Conservation (phyloP, 2,329 filamentous ascomycete species). For the Colletotrichum incanum region DNA sequence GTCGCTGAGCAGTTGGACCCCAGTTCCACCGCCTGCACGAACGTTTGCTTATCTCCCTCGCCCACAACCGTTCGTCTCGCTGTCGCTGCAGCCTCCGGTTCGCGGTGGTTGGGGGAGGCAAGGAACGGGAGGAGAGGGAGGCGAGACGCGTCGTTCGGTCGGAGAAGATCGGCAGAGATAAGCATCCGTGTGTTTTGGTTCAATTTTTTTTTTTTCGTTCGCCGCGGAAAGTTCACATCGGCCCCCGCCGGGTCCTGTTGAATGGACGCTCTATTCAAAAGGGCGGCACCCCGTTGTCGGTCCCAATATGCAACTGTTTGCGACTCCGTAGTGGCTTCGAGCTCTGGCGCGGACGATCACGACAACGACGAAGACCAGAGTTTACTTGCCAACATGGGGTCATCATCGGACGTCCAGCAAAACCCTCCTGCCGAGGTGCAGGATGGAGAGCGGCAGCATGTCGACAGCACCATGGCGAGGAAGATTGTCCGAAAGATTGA, state of each 20-base stretch:
- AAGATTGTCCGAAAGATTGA: conserved; percentile 71
- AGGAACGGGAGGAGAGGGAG: background rate
- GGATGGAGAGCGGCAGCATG: conserved; percentile 31
- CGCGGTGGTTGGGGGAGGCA: conserved; percentile 14
- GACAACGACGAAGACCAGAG: conserved; percentile 27
- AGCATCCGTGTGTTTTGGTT: conserved; percentile 3
- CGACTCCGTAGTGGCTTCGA: background rate
- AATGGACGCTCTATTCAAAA: conserved; percentile 36
- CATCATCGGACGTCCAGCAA: conserved; percentile 22
- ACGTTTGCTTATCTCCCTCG: conserved; percentile 27
- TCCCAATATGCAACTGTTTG: background rate
- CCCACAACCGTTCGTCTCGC: background rate
- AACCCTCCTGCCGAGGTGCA: conserved; percentile 24
- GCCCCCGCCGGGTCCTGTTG: background rate
- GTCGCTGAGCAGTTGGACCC: conserved; percentile 6
- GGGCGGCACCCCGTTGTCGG: conserved; percentile 12
- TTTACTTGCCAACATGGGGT: conserved; percentile 36
- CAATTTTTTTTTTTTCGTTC: background rate
- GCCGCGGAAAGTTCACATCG: conserved; percentile 26
- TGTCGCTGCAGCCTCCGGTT: background rate
- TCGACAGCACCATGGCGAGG: conserved; percentile 47
- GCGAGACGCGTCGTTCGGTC: conserved; percentile 14
- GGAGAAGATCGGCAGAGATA: conserved; percentile 36
- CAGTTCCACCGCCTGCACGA: background rate
- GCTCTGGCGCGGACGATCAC: conserved; percentile 1